Evolutionary conservation across 2,329 filamentous ascomycete species (phyloP).

Genomic region (Plenodomus tracheiphilus): DNA sequence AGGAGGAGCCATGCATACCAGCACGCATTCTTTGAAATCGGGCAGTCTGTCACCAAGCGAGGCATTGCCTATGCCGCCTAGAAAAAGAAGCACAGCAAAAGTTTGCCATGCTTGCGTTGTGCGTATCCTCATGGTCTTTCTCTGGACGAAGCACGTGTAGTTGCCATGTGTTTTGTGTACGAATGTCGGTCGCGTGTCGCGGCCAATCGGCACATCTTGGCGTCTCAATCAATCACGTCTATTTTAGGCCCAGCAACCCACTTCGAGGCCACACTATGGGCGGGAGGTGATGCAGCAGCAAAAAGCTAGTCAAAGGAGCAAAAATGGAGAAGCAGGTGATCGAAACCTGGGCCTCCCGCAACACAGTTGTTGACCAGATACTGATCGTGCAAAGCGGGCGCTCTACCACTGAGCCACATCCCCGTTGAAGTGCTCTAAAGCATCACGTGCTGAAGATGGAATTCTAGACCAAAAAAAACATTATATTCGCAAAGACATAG

Average conservation of each 20-base stretch:
- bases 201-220: conserved; percentile 6
- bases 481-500: too few relatives aligned
- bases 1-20: conserved; percentile 58
- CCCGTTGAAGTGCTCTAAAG: background rate
- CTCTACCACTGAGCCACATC: background rate
- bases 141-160: background rate
- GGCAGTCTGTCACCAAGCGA: conserved; percentile 83
- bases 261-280: too few relatives aligned
- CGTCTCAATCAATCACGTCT: background rate
- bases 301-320: background rate
- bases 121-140: conserved; percentile 32
- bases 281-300: too few relatives aligned
- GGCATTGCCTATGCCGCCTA: conserved; percentile 55
- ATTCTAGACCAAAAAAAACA: background rate
- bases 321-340: conserved; percentile 9
- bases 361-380: too few relatives aligned
- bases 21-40: conserved; percentile 84
- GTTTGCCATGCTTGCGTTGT: conserved; percentile 27
- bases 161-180: conserved; percentile 20
- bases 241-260: too few relatives aligned
- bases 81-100: conserved; percentile 30
- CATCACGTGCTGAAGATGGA: background rate
- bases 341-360: conserved; percentile 12
- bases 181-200: conserved; percentile 11
- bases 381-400: background rate